These are phyloP conservation scores for Phytopythium kandeliae DNA, from an alignment of 352 stramenopile genomes.

Conservation along the genomic window DNA sequence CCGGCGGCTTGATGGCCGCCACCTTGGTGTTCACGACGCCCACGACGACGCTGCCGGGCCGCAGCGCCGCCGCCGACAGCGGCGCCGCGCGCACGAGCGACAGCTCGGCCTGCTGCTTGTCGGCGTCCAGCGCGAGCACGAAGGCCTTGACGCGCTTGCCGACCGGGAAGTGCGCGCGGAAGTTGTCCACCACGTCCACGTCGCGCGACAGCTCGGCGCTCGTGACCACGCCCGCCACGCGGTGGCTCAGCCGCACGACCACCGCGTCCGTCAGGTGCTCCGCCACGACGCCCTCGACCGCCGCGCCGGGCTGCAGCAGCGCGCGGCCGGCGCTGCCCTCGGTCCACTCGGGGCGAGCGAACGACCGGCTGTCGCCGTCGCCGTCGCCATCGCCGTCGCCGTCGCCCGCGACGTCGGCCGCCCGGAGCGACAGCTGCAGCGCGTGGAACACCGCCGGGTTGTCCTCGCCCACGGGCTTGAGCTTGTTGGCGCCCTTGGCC, in stretches of 20 bases:
- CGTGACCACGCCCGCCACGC: slow-evolving; percentile 55
- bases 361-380: slow-evolving; percentile 15
- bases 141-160: slow-evolving; percentile 68
- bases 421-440: slow-evolving; percentile 65
- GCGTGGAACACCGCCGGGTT: slow-evolving; percentile 75
- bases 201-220: slow-evolving; percentile 69
- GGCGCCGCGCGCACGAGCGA: slow-evolving; percentile 48
- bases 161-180: slow-evolving; percentile 66
- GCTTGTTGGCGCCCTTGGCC: slow-evolving; percentile 80
- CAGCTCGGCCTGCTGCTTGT: slow-evolving; percentile 72
- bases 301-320: slow-evolving; percentile 52
- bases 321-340: slow-evolving; percentile 59
- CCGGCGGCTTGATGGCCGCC: slow-evolving; percentile 62
- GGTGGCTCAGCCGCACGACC: slow-evolving; percentile 65
- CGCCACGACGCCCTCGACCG: slow-evolving; percentile 62
- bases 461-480: slow-evolving; percentile 68
- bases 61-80: slow-evolving; percentile 20
- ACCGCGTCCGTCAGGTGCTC: slow-evolving; percentile 55
- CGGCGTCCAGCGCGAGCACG: slow-evolving; percentile 59
- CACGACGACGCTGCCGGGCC: slow-evolving; percentile 50
- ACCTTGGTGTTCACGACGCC: slow-evolving; percentile 73
- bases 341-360: slow-evolving; percentile 74
- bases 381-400: slow-evolving; percentile 20
- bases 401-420: slow-evolving; percentile 31
- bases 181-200: slow-evolving; percentile 43